Evolutionary conservation across 495 filamentous ascomycete species (phyloP), one percentile per base, ranked within the genome.

Genomic region (Podospora sp.): DNA sequence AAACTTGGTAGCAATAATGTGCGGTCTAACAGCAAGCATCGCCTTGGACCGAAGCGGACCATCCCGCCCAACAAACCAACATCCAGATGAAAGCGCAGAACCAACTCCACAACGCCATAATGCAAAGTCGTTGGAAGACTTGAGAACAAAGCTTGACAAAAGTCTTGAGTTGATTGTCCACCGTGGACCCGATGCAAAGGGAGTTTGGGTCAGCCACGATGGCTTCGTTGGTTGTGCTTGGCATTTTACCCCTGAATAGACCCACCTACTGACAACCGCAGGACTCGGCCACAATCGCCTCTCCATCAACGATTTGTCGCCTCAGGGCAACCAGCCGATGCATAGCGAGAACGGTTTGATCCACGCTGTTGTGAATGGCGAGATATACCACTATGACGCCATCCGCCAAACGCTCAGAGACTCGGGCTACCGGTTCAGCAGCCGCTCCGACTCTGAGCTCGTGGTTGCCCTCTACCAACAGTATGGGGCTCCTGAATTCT

Each of bases 301-400:
- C 1, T 77, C 81, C 5, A 86, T 86, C 69, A 82, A 83, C 61
- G 84, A 86, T 69, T 78, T 86, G 9, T 78, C 74, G 56, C 71
- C 81, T 0, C 69, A 70, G 16, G 84, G 79, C 22, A 67, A 70
- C 20, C 84, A 87, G 53, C 84, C 84, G 3, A 80, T 86, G 62
- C 76, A 82, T 53, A 73, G 75, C 69, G 49, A 21, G n/a, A 72
- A 76, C 51, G 65, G 70, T 36, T 68, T 52, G 0, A 75, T 86
- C 27, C 81, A 85, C 72, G 84, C 82, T 4, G 79, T 87, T 50
- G 80, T 86, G 62, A 86, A 86, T 63, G 85, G 85, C 63, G 85
- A 86, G 69, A 73, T 87, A 46, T 87, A 86, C 70, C 81, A 83
- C 68, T 66, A 82, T 59, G 79, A 84, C 20, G 61, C 69, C 12